Evolutionary conservation across 371 early-diverging fungal species (phyloP).

Genomic region (Rhizopus sp.): DNA sequence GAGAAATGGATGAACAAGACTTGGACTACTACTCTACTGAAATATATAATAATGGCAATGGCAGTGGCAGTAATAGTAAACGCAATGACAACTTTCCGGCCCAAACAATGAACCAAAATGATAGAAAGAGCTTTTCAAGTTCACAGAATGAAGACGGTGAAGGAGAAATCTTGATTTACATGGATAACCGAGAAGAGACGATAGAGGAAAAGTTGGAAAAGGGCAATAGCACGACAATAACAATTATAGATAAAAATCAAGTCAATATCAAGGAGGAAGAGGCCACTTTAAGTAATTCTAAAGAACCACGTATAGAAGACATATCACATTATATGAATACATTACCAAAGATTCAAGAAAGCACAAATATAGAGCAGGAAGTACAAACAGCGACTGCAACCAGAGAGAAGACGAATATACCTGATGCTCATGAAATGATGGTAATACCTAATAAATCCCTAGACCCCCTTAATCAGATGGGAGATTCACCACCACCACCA

Average conservation of each 20-base stretch:
- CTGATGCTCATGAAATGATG: conserved; percentile 27
- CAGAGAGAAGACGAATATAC: conserved; percentile 16
- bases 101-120: too few species aligned
- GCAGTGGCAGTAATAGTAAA: too few species aligned
- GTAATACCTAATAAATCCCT: background rate
- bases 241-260: conserved; percentile 1
- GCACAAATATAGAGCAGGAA: background rate
- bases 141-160: conserved; percentile 6
- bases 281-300: background rate
- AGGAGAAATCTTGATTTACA: conserved; percentile 27
- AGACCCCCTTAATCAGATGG: background rate
- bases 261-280: background rate
- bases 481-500: background rate
- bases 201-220: conserved; percentile 1
- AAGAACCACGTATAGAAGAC: conserved; percentile 25
- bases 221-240: background rate
- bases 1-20: background rate
- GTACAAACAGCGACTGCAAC: background rate
- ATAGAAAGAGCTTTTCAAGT: background rate
- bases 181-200: conserved; percentile 8
- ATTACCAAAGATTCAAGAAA: conserved; percentile 13
- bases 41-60: background rate
- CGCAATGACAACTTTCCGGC: too few species aligned
- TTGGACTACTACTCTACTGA: conserved; percentile 23
- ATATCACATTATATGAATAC: conserved; percentile 29